Evolutionary conservation across 345 rosid species (phyloP).

Genomic region (Euphorbia peplus): DNA sequence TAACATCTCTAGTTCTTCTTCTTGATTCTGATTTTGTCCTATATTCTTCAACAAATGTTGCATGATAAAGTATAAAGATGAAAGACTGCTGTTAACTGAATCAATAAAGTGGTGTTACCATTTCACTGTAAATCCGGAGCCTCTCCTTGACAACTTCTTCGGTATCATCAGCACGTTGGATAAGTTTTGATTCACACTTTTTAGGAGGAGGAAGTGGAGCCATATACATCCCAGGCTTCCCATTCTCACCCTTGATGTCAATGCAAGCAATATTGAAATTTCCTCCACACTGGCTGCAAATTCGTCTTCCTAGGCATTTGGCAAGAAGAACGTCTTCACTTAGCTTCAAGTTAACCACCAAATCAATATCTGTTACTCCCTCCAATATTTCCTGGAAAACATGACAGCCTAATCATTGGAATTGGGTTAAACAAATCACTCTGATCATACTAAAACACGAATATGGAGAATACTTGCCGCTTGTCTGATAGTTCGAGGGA

Average conservation of each 20-base stretch:
- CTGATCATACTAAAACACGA: no score
- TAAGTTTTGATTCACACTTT: conserved; percentile 73
- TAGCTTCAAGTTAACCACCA: conserved; percentile 85
- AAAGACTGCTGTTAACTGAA: background rate
- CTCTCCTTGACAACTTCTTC: conserved; percentile 90
- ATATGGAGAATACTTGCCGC: conserved; percentile 55
- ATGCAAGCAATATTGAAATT: conserved; percentile 86
- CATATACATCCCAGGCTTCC: conserved; percentile 80
- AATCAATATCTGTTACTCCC: conserved; percentile 73
- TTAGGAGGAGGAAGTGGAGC: conserved; percentile 96
- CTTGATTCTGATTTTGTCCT: background rate
- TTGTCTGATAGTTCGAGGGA: conserved; percentile 88
- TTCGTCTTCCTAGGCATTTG: conserved; percentile 95
- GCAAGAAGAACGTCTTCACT: conserved; percentile 83
- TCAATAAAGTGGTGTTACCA: conserved; percentile 39
- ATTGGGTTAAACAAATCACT: background rate
- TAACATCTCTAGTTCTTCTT: background rate
- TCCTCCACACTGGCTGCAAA: conserved; percentile 82
- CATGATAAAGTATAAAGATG: background rate
- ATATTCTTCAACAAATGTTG: background rate
- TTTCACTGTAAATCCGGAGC: conserved; percentile 65
- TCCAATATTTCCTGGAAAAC: conserved; percentile 75
- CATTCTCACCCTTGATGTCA: conserved; percentile 78
- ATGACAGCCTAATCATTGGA: background rate
- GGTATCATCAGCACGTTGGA: conserved; percentile 83